These are phyloP conservation scores for Cladosporium halotolerans DNA, from an alignment of 2,329 filamentous ascomycete species.

Conservation along the genomic window DNA sequence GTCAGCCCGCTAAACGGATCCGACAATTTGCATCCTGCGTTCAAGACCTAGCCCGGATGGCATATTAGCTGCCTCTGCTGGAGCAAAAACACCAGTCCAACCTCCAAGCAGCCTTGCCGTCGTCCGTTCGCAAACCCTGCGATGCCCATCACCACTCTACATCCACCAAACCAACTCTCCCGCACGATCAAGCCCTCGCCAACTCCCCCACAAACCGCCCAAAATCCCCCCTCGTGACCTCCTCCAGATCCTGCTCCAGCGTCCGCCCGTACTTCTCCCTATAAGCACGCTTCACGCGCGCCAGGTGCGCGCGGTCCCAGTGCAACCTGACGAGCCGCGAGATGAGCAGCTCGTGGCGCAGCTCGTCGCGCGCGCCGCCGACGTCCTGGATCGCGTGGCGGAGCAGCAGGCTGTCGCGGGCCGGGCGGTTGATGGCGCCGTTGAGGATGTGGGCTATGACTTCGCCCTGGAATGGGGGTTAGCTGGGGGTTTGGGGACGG, in stretches of 20 bases:
- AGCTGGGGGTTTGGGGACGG: background rate
- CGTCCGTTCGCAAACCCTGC: too few relatives aligned
- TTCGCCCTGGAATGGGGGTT: constrained; percentile 61
- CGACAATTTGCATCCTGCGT: too few relatives aligned
- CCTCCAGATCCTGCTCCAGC: constrained; percentile 70
- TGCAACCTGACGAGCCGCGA: constrained; percentile 82
- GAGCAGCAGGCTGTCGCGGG: constrained; percentile 83
- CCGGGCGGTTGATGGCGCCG: constrained; percentile 90
- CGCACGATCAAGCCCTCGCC: background rate
- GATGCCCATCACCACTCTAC: background rate
- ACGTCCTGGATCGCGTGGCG: constrained; percentile 73
- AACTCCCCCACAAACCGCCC: constrained; percentile 31
- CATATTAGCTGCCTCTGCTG: too few relatives aligned
- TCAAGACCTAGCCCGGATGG: too few relatives aligned
- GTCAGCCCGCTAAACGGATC: too few relatives aligned
- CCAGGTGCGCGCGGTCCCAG: constrained; percentile 82
- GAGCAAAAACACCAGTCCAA: too few relatives aligned
- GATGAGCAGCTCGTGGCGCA: constrained; percentile 80
- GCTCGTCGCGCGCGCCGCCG: constrained; percentile 33
- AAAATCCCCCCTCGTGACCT: constrained; percentile 67
- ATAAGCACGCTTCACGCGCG: constrained; percentile 73
- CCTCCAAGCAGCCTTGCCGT: too few relatives aligned
- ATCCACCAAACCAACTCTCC: background rate
- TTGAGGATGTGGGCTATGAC: constrained; percentile 92
- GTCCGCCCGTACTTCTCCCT: constrained; percentile 67